Conservation (phyloP, 495 filamentous ascomycete genomes). For the Choiromyces venosus region DNA sequence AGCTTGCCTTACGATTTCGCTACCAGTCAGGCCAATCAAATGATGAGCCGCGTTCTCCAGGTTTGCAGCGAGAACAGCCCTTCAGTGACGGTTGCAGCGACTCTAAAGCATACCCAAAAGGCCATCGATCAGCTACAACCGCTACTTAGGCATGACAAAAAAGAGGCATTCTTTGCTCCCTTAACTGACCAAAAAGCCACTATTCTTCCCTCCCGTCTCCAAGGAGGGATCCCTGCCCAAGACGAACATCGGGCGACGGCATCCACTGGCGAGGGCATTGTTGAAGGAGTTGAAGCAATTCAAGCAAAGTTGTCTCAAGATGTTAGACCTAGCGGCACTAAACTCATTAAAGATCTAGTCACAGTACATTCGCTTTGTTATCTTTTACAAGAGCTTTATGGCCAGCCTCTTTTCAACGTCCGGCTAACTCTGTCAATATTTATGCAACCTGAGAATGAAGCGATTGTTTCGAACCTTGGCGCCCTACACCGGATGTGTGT, state of each 20-base stretch:
- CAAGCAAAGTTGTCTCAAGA: slow-evolving; percentile 41
- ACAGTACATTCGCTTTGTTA: slow-evolving; percentile 66
- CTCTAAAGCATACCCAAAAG: slow-evolving; percentile 65
- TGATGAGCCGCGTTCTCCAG: slow-evolving; percentile 67
- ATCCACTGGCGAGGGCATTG: slow-evolving; percentile 26
- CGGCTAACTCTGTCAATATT: slow-evolving; percentile 57
- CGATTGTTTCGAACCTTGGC: slow-evolving; percentile 54
- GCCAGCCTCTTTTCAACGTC: slow-evolving; percentile 57
- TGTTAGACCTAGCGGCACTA: slow-evolving; percentile 58
- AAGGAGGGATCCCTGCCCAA: slow-evolving; percentile 22
- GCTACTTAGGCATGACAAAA: slow-evolving; percentile 52
- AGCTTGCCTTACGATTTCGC: slow-evolving; percentile 72
- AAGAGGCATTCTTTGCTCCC: slow-evolving; percentile 61
- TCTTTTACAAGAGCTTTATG: slow-evolving; percentile 67
- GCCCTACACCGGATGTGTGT: slow-evolving; percentile 69
- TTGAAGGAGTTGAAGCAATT: slow-evolving; percentile 32
- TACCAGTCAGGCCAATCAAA: slow-evolving; percentile 57
- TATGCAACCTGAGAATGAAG: slow-evolving; percentile 46
- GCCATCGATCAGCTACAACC: slow-evolving; percentile 62
- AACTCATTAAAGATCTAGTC: slow-evolving; percentile 68
- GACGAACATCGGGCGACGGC: slow-evolving; percentile 34
- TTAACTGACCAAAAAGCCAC: slow-evolving; percentile 47
- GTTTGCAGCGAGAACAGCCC: slow-evolving; percentile 77
- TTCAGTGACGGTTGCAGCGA: slow-evolving; percentile 70
- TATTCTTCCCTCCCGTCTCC: slow-evolving; percentile 24